Percentiles rank a stretch among this genome's conserved stretches.
These are phyloP conservation scores for Pyricularia sp. DNA, from an alignment of 2,329 filamentous ascomycete species.

Conservation along the genomic window DNA sequence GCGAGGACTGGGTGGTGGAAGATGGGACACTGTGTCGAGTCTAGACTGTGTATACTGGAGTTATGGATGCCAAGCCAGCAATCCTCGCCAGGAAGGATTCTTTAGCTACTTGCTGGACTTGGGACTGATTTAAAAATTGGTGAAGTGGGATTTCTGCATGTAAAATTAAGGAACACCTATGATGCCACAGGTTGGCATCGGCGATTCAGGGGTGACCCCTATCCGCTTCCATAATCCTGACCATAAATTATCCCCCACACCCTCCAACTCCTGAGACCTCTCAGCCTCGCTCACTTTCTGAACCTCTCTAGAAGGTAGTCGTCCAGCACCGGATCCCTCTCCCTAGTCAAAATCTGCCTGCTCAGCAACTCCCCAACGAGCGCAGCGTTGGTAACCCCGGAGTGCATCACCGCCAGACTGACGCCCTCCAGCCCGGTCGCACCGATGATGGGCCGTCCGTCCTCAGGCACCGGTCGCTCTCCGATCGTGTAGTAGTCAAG, in stretches of 20 bases:
- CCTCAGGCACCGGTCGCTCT: slow-evolving; percentile 15
- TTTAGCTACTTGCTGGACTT: too few species aligned
- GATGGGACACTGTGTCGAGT: neutral
- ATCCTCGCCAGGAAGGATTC: too few species aligned
- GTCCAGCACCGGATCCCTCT: slow-evolving; percentile 11
- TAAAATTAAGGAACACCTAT: too few species aligned
- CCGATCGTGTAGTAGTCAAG: slow-evolving; percentile 20
- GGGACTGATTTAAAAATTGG: too few species aligned
- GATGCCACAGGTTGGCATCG: too few species aligned
- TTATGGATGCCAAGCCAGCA: too few species aligned
- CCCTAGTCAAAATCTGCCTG: slow-evolving; percentile 11
- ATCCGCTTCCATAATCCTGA: too few species aligned
- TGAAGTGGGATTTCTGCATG: too few species aligned
- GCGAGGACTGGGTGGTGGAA: slow-evolving; percentile 27
- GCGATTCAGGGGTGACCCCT: too few species aligned
- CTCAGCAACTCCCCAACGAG: slow-evolving; percentile 15
- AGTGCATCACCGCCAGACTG: slow-evolving; percentile 22
- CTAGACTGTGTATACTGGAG: too few species aligned
- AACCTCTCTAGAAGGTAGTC: slow-evolving; percentile 12
- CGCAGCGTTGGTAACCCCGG: slow-evolving; percentile 17
- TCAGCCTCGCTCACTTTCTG: neutral
- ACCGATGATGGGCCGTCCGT: slow-evolving; percentile 20
- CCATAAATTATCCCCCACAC: too few species aligned
- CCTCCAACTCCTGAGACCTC: too few species aligned
- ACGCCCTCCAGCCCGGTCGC: slow-evolving; percentile 16